Evolutionary conservation across 345 rosid species (phyloP), one percentile per base, ranked within the genome.

Genomic region (Brassica nigra): DNA sequence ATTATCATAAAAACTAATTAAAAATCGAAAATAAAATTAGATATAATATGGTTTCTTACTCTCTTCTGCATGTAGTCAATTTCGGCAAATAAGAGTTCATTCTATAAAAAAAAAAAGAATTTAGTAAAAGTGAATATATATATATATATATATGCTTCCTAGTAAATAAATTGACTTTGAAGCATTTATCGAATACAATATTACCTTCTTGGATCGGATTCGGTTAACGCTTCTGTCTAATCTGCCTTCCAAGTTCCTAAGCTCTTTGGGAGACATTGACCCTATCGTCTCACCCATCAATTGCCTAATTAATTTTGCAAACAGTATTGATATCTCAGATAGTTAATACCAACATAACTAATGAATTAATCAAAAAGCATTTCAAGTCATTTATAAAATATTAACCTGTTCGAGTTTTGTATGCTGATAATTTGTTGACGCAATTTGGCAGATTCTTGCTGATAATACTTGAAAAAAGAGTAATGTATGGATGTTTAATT

Each of bases 131-230:
- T 0, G 18, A 44, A 8, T 54, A 36, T 10, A n/a, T n/a, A n/a
- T n/a, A n/a, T n/a, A n/a, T n/a, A n/a, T n/a, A 65, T 2, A 62
- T 18, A 16, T 0, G 12, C 7, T 18, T 11, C 15, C 34, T 57
- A 4, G 8, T 37, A 66, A 3, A 14, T 8, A 31, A 23, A 14
- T 67, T 68, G 70, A 68, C 5, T n/a, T 31, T 44, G 12, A 47
- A 47, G 2, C 2, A 15, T 49, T 23, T 37, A 16, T 27, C 1
- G 37, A 8, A 18, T 8, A 18, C n/a, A 27, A 5, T 23, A 1
- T n/a, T 58, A 92, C 99, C 97, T 92, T 95, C 83, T 90, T 95
- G 82, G 98, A 90, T 4, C 99, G 88, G 80, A 95, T 92, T 89
- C 86, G 85, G 63, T 84, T 87, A 1, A 95, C 90, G 65, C 93